A percentile compares a stretch with the other conserved stretches of the same genome.
These are phyloP conservation scores for Tetrapyrgos nigripes DNA, from an alignment of 1,284 basidiomycete genomes.

Conservation along the genomic window DNA sequence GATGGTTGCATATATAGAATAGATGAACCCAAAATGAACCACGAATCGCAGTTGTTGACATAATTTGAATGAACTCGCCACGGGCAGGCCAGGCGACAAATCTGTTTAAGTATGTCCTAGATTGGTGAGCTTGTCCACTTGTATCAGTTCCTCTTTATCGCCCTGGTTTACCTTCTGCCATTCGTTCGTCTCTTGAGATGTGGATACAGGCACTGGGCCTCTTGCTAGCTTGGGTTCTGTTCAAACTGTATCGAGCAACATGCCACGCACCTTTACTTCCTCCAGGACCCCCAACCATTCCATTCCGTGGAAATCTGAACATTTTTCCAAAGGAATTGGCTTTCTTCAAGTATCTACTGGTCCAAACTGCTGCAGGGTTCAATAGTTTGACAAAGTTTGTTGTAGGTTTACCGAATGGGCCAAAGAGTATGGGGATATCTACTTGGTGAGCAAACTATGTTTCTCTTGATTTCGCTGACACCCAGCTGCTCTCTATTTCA, in stretches of 20 bases:
- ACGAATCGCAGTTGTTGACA: too few species aligned
- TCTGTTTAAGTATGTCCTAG: too few species aligned
- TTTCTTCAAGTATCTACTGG: constrained; percentile 21
- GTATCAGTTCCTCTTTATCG: too few species aligned
- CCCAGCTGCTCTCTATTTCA: constrained; percentile 28
- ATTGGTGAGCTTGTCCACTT: too few species aligned
- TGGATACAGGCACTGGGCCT: not conserved
- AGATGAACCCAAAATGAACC: too few species aligned
- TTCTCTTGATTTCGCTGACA: too few species aligned
- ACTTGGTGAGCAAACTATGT: constrained; percentile 28
- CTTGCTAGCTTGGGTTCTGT: not conserved
- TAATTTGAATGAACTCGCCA: too few species aligned
- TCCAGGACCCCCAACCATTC: constrained; percentile 41
- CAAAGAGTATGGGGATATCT: constrained; percentile 31
- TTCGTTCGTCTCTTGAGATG: not conserved
- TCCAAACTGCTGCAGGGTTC: too few species aligned
- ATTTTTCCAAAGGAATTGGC: constrained; percentile 26
- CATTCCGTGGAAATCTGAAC: constrained; percentile 35
- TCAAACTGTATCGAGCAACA: constrained; percentile 5
- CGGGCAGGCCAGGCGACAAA: too few species aligned
- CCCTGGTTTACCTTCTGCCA: too few species aligned
- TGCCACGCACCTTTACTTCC: constrained; percentile 32
- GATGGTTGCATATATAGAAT: too few species aligned
- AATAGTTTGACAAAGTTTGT: not conserved
- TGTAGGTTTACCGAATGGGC: constrained; percentile 34